phyloP scores from a whole-genome alignment of 2,329 filamentous ascomycete genomes.

The Fusarium ambrosium region DNA sequence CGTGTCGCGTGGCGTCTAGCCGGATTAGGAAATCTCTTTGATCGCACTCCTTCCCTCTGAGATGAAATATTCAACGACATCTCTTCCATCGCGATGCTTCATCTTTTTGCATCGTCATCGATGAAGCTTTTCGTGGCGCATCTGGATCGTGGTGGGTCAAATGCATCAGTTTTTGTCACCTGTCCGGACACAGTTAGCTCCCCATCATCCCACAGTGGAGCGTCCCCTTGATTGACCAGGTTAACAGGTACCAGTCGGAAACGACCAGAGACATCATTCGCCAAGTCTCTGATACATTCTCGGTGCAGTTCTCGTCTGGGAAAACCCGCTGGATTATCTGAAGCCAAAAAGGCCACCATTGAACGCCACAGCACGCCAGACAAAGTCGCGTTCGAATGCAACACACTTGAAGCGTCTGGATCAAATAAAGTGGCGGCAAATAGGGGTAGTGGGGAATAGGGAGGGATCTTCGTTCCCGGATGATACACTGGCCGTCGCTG shows the following conservation, averaged over 20 bases:
- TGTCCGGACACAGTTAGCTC: neutral
- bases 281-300: slow-evolving; percentile 6
- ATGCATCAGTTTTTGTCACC: neutral
- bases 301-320: neutral
- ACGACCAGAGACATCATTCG: neutral
- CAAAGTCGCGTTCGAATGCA: neutral
- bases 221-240: neutral
- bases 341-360: neutral
- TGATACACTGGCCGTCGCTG: neutral
- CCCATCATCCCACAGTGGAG: neutral
- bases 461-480: slow-evolving; percentile 8
- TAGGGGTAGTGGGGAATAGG: slow-evolving; percentile 34
- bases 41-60: neutral
- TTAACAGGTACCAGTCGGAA: neutral
- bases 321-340: neutral
- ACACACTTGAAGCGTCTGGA: neutral
- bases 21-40: neutral
- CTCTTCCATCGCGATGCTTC: neutral
- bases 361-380: neutral
- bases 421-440: slow-evolving; percentile 25
- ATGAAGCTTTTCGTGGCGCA: neutral
- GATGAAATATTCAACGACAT: neutral
- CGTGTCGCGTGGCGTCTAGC: neutral
- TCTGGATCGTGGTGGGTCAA: neutral
- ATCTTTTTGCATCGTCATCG: neutral